Evolutionary conservation across 768 basidiomycete genomes (phyloP), one percentile per base, ranked within the genome.

Genomic region (Panaeolus cyanescens): DNA sequence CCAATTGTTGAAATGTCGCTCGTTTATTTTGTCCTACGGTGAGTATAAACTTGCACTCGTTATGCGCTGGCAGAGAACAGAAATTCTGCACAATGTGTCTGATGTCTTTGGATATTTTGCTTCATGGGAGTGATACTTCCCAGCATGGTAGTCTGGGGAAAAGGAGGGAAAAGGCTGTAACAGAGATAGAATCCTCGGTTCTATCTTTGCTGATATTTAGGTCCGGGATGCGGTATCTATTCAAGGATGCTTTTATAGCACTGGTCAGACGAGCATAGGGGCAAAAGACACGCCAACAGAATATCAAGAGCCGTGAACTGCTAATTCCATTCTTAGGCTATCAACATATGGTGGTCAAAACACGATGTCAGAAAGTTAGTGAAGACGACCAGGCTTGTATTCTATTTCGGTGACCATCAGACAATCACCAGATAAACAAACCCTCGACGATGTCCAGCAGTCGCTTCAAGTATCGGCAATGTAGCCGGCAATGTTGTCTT

Each of bases 61-160:
- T 50, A 28, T 50, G 45, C 22, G 45, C 45, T 50, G 45, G 45
- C 45, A 50, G 30, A 4, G 40, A 42, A 42, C 40, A 42, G 40
- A 42, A n/a, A 25, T 50, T 50, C 45, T 50, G 22, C 3, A 12
- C 10, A 50, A 30, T 28, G 30, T 50, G 25, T 28, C 45, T 50
- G 45, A 50, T 50, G 45, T 28, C 45, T 28, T 28, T 50, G 25
- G 45, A 50, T 50, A 28, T 28, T 28, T 50, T 50, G 45, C 30
- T 28, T 50, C 45, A 50, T 50, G 45, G 45, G 45, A 50, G 45
- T 50, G 45, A 50, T 28, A 50, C 45, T 15, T 28, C 45, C 45
- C 45, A 50, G 45, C 45, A 50, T 50, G 45, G 25, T 28, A 50
- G 30, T 50, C 45, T 50, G 45, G 45, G 45, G 45, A 50, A 50